Conservation (phyloP, 2,329 filamentous ascomycete species). For the Hymenoscyphus linearis region DNA sequence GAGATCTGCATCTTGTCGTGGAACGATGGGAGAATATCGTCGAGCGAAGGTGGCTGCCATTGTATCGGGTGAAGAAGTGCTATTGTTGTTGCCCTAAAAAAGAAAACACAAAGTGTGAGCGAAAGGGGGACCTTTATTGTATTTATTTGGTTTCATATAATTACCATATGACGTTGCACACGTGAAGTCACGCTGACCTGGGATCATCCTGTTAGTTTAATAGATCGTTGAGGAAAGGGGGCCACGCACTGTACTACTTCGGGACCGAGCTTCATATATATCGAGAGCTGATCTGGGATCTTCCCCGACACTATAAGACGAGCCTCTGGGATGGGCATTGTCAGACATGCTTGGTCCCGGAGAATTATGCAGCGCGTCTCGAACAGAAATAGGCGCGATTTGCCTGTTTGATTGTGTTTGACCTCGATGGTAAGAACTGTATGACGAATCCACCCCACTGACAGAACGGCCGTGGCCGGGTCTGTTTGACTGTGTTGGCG, state of each 20-base stretch:
- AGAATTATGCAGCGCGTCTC: constrained; percentile 5
- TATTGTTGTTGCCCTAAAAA: neutral
- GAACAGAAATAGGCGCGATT: constrained; percentile 6
- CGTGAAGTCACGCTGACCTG: constrained; percentile 10
- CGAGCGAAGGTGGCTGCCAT: neutral
- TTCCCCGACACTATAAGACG: constrained; percentile 10
- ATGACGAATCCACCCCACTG: constrained; percentile 14
- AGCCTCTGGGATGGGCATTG: constrained; percentile 7
- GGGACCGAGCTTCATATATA: constrained; percentile 18
- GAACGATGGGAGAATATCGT: constrained; percentile 11
- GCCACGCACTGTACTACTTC: constrained; percentile 27
- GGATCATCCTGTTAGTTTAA: neutral
- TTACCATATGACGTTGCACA: constrained; percentile 8
- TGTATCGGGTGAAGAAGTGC: neutral
- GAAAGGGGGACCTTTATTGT: neutral
- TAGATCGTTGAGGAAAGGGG: neutral
- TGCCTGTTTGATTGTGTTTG: constrained; percentile 4
- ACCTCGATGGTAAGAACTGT: constrained; percentile 6
- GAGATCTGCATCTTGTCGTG: constrained; percentile 9
- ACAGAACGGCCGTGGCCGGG: constrained; percentile 17
- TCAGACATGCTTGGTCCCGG: constrained; percentile 4
- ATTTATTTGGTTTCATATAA: neutral
- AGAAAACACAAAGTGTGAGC: neutral
- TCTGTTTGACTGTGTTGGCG: constrained; percentile 5
- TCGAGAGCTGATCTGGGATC: constrained; percentile 11